Conservation (phyloP, 352 stramenopile genomes). For the Pythium oligandrum region DNA sequence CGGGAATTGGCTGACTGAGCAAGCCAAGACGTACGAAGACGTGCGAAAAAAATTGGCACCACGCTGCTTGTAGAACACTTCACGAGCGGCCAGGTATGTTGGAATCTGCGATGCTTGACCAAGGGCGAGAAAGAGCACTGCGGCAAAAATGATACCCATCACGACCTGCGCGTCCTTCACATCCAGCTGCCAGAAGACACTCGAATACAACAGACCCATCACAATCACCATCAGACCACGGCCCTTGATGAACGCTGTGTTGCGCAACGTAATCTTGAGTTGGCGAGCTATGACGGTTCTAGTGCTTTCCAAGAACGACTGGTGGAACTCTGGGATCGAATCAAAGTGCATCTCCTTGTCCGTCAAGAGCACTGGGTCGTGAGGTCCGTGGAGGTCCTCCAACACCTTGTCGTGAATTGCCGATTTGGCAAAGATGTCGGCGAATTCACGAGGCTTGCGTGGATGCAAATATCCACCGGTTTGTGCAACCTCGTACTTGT, state of each 20-base stretch:
- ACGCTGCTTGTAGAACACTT: constrained; percentile 54
- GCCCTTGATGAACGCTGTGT: constrained; percentile 13
- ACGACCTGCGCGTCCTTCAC: constrained; percentile 12
- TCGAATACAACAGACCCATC: constrained; percentile 18
- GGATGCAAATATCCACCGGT: neutral
- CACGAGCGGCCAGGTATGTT: constrained; percentile 34
- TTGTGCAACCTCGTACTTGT: constrained; percentile 20
- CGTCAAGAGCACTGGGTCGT: constrained; percentile 85
- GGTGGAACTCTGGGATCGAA: constrained; percentile 13
- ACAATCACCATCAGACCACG: constrained; percentile 17
- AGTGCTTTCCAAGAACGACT: constrained; percentile 5
- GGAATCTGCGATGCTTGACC: constrained; percentile 51
- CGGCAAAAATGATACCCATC: constrained; percentile 51
- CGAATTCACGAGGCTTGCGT: constrained; percentile 5
- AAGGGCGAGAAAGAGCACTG: constrained; percentile 53
- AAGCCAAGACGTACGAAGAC: constrained; percentile 46
- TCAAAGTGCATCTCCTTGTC: neutral
- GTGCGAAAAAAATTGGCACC: constrained; percentile 60
- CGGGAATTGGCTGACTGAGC: constrained; percentile 13
- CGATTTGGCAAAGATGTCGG: constrained; percentile 8
- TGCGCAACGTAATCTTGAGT: constrained; percentile 15
- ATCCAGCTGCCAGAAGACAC: constrained; percentile 17
- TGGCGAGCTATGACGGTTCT: constrained; percentile 9
- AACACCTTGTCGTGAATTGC: constrained; percentile 14
- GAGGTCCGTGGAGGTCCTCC: constrained; percentile 78